Evolutionary conservation across 257 asterid species (phyloP).

Genomic region (Ajuga chamaepitys): DNA sequence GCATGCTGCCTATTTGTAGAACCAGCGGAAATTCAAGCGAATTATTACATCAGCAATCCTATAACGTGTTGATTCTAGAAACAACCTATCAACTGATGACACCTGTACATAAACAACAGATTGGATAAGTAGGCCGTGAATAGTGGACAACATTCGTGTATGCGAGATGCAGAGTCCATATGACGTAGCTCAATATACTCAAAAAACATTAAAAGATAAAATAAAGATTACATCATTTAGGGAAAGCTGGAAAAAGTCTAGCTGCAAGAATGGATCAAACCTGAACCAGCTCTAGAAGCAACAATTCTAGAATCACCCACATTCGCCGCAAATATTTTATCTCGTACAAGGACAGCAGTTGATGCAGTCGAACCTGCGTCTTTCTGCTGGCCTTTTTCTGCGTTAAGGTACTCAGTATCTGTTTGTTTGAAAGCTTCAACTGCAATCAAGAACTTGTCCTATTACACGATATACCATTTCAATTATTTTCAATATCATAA

Average conservation of each 20-base stretch:
- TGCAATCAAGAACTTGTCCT: slow-evolving; percentile 29
- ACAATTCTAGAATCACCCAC: slow-evolving; percentile 87
- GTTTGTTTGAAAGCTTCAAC: slow-evolving; percentile 65
- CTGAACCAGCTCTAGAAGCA: slow-evolving; percentile 73
- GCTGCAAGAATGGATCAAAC: slow-evolving; percentile 25
- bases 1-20: too few species aligned
- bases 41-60: too few species aligned
- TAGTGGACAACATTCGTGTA: too few species aligned
- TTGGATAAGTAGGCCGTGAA: too few species aligned
- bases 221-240: not conserved
- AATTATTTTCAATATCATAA: not conserved
- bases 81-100: too few species aligned
- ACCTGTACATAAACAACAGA: too few species aligned
- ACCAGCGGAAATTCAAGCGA: too few species aligned
- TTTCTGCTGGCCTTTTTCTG: slow-evolving; percentile 58
- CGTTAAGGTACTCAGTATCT: slow-evolving; percentile 56
- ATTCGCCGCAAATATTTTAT: slow-evolving; percentile 60
- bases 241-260: not conserved
- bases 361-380: slow-evolving; percentile 89
- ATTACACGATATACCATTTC: slow-evolving; percentile 7
- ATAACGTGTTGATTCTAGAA: too few species aligned
- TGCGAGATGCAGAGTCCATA: too few species aligned
- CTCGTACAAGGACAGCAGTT: slow-evolving; percentile 64
- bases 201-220: not conserved
- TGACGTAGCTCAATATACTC: too few species aligned